Conservation (phyloP, 2,329 filamentous ascomycete species). For the Paecilomyces sp. region DNA sequence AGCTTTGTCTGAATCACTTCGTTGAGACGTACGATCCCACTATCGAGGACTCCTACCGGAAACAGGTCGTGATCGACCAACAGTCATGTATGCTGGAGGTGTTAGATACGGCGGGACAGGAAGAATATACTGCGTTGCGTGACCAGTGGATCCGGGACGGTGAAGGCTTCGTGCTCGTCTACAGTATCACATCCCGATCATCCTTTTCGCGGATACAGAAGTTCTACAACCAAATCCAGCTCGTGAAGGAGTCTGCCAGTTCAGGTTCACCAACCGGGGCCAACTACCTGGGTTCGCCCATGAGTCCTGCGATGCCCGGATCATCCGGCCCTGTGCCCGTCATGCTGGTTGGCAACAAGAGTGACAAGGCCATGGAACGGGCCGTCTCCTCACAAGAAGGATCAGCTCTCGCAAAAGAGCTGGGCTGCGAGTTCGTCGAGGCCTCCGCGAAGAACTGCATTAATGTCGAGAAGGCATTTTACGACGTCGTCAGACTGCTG, state of each 20-base stretch:
- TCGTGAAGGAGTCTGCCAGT: slow-evolving; percentile 79
- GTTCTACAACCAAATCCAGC: slow-evolving; percentile 94
- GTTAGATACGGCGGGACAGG: slow-evolving; percentile 92
- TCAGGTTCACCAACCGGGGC: slow-evolving; percentile 48
- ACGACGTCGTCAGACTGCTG: slow-evolving; percentile 89
- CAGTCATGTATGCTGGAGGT: slow-evolving; percentile 94
- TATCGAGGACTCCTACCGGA: slow-evolving; percentile 62
- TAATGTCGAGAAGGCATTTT: slow-evolving; percentile 97
- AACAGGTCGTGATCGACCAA: slow-evolving; percentile 75
- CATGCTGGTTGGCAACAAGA: slow-evolving; percentile 99
- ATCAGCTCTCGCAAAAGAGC: slow-evolving; percentile 78
- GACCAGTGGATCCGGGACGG: slow-evolving; percentile 99
- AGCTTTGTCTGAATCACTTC: slow-evolving; percentile 97
- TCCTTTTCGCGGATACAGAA: slow-evolving; percentile 92
- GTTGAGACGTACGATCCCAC: slow-evolving; percentile 79
- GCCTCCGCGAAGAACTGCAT: slow-evolving; percentile 97
- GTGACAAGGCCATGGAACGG: slow-evolving; percentile 88
- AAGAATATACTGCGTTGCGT: slow-evolving; percentile 93
- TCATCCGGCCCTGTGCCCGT: slow-evolving; percentile 69
- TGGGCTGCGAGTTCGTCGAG: slow-evolving; percentile 95
- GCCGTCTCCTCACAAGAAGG: slow-evolving; percentile 97
- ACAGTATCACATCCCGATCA: slow-evolving; percentile 94
- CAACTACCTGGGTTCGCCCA: slow-evolving; percentile 43
- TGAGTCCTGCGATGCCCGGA: slow-evolving; percentile 35
- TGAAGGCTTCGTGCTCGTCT: slow-evolving; percentile 94